A percentile compares a stretch with the other conserved stretches of the same genome.
These are phyloP conservation scores for Teunomyces barrocoloradensis DNA, from an alignment of 805 yeast species.

Conservation along the genomic window DNA sequence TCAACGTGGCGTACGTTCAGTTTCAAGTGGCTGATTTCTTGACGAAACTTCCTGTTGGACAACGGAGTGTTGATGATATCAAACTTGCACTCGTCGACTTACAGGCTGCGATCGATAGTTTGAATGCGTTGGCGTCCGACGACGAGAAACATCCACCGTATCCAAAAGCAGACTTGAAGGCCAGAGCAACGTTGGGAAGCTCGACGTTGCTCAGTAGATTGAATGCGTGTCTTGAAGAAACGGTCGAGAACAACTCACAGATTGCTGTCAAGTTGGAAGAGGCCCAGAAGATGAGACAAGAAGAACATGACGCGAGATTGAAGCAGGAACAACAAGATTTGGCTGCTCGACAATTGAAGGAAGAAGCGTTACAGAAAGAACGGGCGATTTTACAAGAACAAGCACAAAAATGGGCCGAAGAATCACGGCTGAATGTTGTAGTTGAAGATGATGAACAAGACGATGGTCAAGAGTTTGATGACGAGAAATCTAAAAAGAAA, in stretches of 20 bases:
- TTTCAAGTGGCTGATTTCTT: conserved; percentile 85
- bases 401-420: conserved; percentile 52
- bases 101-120: conserved; percentile 55
- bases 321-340: conserved; percentile 38
- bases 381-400: conserved; percentile 49
- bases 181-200: conserved; percentile 84
- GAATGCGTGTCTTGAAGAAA: conserved; percentile 68
- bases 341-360: conserved; percentile 45
- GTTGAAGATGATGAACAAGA: conserved; percentile 38
- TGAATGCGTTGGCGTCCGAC: conserved; percentile 55
- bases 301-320: conserved; percentile 43
- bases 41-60: conserved; percentile 54
- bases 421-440: conserved; percentile 34
- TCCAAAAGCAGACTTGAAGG: conserved; percentile 73
- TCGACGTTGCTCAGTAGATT: conserved; percentile 72
- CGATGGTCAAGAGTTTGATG: no score
- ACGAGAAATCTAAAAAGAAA: conserved; percentile 20
- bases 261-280: conserved; percentile 62
- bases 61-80: conserved; percentile 63
- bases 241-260: conserved; percentile 59
- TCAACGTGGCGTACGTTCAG: conserved; percentile 80
- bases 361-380: conserved; percentile 45
- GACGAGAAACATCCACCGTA: conserved; percentile 67
- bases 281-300: conserved; percentile 66
- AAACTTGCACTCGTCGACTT: conserved; percentile 55